phyloP scores from a whole-genome alignment of 2,329 filamentous ascomycete genomes.

The Botryosphaeria agaves region DNA sequence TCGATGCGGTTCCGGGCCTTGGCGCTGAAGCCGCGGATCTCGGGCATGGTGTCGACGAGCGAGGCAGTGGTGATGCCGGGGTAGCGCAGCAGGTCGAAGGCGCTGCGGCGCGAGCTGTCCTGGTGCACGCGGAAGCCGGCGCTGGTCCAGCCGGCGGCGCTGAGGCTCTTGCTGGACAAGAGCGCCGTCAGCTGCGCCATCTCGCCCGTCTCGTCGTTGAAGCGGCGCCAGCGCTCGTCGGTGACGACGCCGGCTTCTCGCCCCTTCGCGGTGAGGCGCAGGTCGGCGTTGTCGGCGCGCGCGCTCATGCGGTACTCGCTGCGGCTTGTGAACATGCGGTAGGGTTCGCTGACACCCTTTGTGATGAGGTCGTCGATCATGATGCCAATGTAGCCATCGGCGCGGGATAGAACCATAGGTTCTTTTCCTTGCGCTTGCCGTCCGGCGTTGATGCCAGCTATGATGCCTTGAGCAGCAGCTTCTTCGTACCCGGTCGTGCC shows the following conservation, averaged over 20 bases:
- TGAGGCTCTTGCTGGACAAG: slow-evolving; percentile 41
- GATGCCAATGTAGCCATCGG: slow-evolving; percentile 91
- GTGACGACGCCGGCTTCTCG: slow-evolving; percentile 59
- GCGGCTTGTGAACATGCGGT: slow-evolving; percentile 93
- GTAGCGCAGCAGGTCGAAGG: slow-evolving; percentile 63
- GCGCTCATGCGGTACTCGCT: slow-evolving; percentile 91
- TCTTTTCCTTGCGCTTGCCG: slow-evolving; percentile 51
- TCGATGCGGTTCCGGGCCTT: slow-evolving; percentile 51
- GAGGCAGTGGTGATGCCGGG: slow-evolving; percentile 39
- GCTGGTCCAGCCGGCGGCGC: slow-evolving; percentile 47
- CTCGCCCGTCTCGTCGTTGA: slow-evolving; percentile 45
- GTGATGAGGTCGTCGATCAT: slow-evolving; percentile 98
- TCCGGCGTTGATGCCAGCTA: slow-evolving; percentile 89
- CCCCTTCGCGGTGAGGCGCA: slow-evolving; percentile 65
- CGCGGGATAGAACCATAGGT: slow-evolving; percentile 53
- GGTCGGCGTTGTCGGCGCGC: slow-evolving; percentile 85
- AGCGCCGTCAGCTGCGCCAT: slow-evolving; percentile 47
- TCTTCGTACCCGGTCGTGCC: slow-evolving; percentile 97
- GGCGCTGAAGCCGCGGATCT: slow-evolving; percentile 34
- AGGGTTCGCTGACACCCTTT: slow-evolving; percentile 91
- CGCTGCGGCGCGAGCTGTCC: slow-evolving; percentile 50
- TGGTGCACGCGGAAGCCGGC: slow-evolving; percentile 52
- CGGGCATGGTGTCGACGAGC: slow-evolving; percentile 41
- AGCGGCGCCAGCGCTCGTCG: slow-evolving; percentile 60
- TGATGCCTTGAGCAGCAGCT: slow-evolving; percentile 79